A percentile compares a stretch with the other conserved stretches of the same genome.
These are phyloP conservation scores for Beauveria varroae DNA, from an alignment of 2,329 filamentous ascomycete species.

Conservation along the genomic window DNA sequence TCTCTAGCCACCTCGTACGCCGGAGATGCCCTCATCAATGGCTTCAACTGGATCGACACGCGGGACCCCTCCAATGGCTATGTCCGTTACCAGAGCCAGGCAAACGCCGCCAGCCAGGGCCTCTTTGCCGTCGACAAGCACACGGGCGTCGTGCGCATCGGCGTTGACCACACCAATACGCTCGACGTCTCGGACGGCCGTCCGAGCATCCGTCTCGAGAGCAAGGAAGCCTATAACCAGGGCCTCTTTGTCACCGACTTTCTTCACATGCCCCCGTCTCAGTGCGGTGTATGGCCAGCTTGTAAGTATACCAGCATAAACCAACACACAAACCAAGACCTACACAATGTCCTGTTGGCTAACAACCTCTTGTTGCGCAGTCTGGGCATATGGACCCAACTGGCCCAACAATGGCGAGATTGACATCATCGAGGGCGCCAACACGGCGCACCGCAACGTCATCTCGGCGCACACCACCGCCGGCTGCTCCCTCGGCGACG, in stretches of 20 bases:
- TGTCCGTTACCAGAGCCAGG: conserved; percentile 45
- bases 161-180: conserved; percentile 34
- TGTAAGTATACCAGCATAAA: no score
- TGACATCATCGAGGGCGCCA: conserved; percentile 65
- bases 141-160: conserved; percentile 36
- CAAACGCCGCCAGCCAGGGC: conserved; percentile 30
- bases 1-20: conserved; percentile 35
- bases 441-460: conserved; percentile 49
- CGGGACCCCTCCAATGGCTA: conserved; percentile 59
- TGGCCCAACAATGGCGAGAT: conserved; percentile 61
- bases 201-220: conserved; percentile 59
- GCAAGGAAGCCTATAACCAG: conserved; percentile 54
- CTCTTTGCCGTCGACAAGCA: conserved; percentile 35
- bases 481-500: conserved; percentile 22
- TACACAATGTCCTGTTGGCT: not conserved
- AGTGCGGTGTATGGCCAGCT: conserved; percentile 68
- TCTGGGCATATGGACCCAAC: conserved; percentile 45
- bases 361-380: conserved; percentile 19
- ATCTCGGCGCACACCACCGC: conserved; percentile 54
- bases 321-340: no score
- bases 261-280: conserved; percentile 62
- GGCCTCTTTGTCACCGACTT: conserved; percentile 67
- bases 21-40: conserved; percentile 35
- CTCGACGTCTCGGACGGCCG: conserved; percentile 34
- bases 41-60: conserved; percentile 43